phyloP scores from a whole-genome alignment of 2,329 filamentous ascomycete genomes.

The Neodidymelliopsis sp. region DNA sequence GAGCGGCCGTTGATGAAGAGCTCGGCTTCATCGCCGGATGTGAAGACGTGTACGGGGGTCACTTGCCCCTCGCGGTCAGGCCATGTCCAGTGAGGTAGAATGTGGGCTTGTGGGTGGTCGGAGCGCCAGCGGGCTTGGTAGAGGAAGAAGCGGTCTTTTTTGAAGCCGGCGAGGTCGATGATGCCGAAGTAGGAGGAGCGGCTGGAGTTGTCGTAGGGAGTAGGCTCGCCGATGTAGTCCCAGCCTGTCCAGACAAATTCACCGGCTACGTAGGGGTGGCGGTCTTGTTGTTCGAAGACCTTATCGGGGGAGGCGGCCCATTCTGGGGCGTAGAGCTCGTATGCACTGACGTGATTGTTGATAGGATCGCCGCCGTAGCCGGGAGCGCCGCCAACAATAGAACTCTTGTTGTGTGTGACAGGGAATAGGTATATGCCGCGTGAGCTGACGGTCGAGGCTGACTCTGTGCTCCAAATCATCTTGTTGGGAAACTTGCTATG shows the following conservation, averaged over 20 bases:
- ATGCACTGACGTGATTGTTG: conserved; percentile 55
- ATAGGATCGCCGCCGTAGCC: conserved; percentile 47
- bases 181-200: conserved; percentile 65
- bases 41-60: conserved; percentile 64
- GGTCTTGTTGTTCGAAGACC: conserved; percentile 60
- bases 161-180: conserved; percentile 64
- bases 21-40: conserved; percentile 61
- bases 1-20: conserved; percentile 62
- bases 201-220: conserved; percentile 54
- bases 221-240: conserved; percentile 61
- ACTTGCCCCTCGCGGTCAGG: conserved; percentile 55
- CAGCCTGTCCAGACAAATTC: conserved; percentile 63
- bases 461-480: conserved; percentile 47
- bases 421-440: conserved; percentile 63
- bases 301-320: conserved; percentile 62
- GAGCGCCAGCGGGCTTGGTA: conserved; percentile 64
- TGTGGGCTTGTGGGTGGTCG: conserved; percentile 57
- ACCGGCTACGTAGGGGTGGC: conserved; percentile 59
- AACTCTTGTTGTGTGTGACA: conserved; percentile 51
- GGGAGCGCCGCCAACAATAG: conserved; percentile 48
- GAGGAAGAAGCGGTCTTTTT: conserved; percentile 63
- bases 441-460: conserved; percentile 56
- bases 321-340: conserved; percentile 59
- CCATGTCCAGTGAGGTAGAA: conserved; percentile 66
- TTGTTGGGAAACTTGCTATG: conserved; percentile 57